Conservation (phyloP, 177 flowering plant species). For the Vitis hybrid region DNA sequence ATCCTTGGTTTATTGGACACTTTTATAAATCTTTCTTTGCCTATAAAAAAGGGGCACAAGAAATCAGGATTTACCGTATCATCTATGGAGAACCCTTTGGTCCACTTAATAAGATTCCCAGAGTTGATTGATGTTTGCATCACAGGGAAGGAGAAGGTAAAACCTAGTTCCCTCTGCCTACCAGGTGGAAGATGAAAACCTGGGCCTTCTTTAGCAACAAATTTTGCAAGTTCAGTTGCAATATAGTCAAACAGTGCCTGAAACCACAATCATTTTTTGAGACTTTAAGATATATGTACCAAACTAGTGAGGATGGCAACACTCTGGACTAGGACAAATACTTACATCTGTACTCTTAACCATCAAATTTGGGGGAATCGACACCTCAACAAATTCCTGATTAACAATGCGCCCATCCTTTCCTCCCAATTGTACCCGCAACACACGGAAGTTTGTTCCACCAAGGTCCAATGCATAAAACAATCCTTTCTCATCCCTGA, state of each 20-base stretch:
- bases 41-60: constrained; percentile 8
- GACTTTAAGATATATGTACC: background rate
- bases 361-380: constrained; percentile 51
- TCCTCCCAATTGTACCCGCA: constrained; percentile 53
- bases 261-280: constrained; percentile 18
- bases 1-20: too few species aligned
- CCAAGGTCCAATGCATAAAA: constrained; percentile 67
- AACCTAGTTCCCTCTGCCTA: constrained; percentile 78
- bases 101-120: constrained; percentile 79
- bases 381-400: constrained; percentile 43
- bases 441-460: constrained; percentile 60
- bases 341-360: constrained; percentile 43
- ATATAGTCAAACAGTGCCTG: constrained; percentile 83
- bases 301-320: background rate
- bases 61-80: constrained; percentile 51
- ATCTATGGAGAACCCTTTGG: constrained; percentile 78
- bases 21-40: too few species aligned
- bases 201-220: constrained; percentile 67
- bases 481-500: constrained; percentile 48
- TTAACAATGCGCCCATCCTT: constrained; percentile 28
- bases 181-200: constrained; percentile 55
- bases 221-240: constrained; percentile 70
- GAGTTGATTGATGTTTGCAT: constrained; percentile 66
- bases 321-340: background rate
- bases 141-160: constrained; percentile 88